Base-by-base conservation (phyloP, 2,329 filamentous ascomycete genomes). In the Pseudogymnoascus verrucosus region DNA sequence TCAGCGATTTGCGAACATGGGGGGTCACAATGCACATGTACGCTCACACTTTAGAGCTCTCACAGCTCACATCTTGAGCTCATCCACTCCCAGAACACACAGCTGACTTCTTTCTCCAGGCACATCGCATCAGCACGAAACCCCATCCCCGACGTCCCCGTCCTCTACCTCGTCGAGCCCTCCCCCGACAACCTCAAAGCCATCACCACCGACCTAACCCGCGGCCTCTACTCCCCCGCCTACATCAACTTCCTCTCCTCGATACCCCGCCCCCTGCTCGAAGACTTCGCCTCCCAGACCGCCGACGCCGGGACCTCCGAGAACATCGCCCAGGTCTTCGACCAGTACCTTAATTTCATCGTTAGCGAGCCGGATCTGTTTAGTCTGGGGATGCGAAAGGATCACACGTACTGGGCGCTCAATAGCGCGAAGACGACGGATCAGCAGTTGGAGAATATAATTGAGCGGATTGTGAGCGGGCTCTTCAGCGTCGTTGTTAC, bases 401-500 rank as follows among this genome's bases (percentile, higher is more conserved):
- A 88, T 65, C 85, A 96, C 74, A 91, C 90, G 7, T 99, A 99
- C 75, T 96, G 91, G 86, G 91, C 90, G n/a, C 80, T 99, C 72
- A 98, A 98, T 78, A 98, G 93, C 75, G 90, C 89, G 14, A 88
- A 90, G 73, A 96, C 92, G 2, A 90, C 89, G 68, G 95, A 98
- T 70, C 90, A 95, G 65, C 90, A 95, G 72, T 83, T 99, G 63
- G 95, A 98, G 72, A 81, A 84, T 62, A 87, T 95, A 39, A 85
- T 99, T 34, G 93, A 99, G 75, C 87, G 88, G 69, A 93, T 98
- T 67, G 95, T 99, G 61, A 96, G 90, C 71, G 95, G 95, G 0
- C 79, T 99, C n/a, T 99, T 98, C 77, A 97, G 93, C 67, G 95
- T 99, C 60, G 89, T 95, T 65, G 95, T 96, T n/a, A 99, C 95